Evolutionary conservation across 106 monocot species (phyloP).

Genomic region (Acanthochlamys bracteata): DNA sequence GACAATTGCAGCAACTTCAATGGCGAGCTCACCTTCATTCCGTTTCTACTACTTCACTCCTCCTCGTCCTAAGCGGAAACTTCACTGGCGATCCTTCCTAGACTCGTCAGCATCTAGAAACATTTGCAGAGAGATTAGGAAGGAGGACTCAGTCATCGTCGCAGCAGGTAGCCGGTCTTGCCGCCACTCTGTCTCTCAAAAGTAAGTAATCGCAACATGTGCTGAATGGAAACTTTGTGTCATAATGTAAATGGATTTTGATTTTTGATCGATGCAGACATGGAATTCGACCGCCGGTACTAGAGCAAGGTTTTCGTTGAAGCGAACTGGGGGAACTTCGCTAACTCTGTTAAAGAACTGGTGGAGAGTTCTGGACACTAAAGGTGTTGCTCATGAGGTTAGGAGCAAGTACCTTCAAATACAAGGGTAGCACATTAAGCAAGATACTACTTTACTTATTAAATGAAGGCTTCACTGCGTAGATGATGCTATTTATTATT

Average conservation of each 20-base stretch:
- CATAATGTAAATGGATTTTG: not conserved
- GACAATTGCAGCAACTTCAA: too few species aligned
- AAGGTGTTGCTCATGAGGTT: conserved; percentile 82
- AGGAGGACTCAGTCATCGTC: conserved; percentile 40
- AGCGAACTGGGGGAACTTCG: conserved; percentile 84
- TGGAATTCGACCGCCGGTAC: conserved; percentile 54
- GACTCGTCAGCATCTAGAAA: too few species aligned
- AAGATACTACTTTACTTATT: not conserved
- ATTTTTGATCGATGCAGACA: conserved; percentile 22
- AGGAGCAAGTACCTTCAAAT: conserved; percentile 50
- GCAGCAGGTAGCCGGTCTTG: conserved; percentile 93
- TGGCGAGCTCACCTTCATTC: too few species aligned
- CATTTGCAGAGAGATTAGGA: too few species aligned
- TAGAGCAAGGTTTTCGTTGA: conserved; percentile 84
- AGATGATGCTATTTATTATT: too few species aligned
- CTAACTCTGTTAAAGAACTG: conserved; percentile 91
- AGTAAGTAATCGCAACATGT: conserved; percentile 1
- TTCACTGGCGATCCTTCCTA: too few species aligned
- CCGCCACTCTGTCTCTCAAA: conserved; percentile 67
- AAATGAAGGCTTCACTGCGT: not conserved
- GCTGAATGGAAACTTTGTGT: not conserved
- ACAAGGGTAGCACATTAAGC: conserved; percentile 43
- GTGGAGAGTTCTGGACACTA: conserved; percentile 74
- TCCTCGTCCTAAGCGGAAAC: too few species aligned
- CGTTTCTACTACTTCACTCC: too few species aligned